Evolutionary conservation across 2,329 filamentous ascomycete species (phyloP).

Genomic region (Epichloe bromicola): DNA sequence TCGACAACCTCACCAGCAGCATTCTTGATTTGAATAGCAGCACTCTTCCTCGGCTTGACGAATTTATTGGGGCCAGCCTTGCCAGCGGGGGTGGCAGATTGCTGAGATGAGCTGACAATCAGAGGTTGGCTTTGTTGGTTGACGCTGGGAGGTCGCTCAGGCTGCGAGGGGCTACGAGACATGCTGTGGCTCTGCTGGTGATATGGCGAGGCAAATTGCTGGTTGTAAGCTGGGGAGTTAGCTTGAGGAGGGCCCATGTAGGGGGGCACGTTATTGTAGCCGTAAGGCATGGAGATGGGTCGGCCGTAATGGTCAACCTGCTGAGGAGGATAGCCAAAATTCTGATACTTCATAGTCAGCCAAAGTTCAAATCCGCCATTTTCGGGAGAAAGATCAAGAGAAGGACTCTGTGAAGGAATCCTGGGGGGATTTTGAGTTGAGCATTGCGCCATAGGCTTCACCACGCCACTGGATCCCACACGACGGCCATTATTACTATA

Average conservation of each 20-base stretch:
- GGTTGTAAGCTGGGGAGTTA: slow-evolving; percentile 38
- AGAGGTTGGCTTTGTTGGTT: slow-evolving; percentile 45
- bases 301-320: slow-evolving; percentile 26
- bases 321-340: slow-evolving; percentile 39
- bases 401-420: slow-evolving; percentile 10
- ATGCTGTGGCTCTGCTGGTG: slow-evolving; percentile 52
- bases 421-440: background rate
- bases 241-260: slow-evolving; percentile 35
- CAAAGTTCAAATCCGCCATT: slow-evolving; percentile 58
- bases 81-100: slow-evolving; percentile 48
- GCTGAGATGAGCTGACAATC: slow-evolving; percentile 47
- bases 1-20: slow-evolving; percentile 66
- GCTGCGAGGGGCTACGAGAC: slow-evolving; percentile 73
- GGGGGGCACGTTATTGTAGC: slow-evolving; percentile 34
- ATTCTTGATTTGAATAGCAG: slow-evolving; percentile 74
- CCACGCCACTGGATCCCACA: slow-evolving; percentile 10
- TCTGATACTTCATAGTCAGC: slow-evolving; percentile 61
- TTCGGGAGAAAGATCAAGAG: slow-evolving; percentile 53
- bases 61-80: slow-evolving; percentile 34
- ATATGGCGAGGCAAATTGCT: slow-evolving; percentile 28
- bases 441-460: slow-evolving; percentile 1
- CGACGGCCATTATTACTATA: slow-evolving; percentile 11
- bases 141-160: slow-evolving; percentile 55
- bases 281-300: slow-evolving; percentile 27
- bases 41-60: slow-evolving; percentile 50